Conservation (phyloP, 2,329 filamentous ascomycete species). For the Akanthomyces lecanii region DNA sequence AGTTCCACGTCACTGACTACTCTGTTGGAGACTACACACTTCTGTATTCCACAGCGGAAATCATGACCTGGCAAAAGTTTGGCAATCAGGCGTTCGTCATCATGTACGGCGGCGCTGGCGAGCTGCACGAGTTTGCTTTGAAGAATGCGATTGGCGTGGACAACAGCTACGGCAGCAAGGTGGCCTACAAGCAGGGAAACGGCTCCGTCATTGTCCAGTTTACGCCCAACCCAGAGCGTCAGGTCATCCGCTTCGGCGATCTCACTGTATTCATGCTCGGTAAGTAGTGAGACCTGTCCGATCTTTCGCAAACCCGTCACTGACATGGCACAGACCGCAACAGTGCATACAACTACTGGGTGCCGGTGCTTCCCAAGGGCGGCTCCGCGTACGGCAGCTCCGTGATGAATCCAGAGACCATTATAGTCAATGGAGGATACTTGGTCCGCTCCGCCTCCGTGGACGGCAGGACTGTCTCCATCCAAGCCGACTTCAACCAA, state of each 20-base stretch:
- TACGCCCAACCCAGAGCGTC: slow-evolving; percentile 26
- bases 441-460: slow-evolving; percentile 58
- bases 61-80: slow-evolving; percentile 66
- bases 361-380: slow-evolving; percentile 45
- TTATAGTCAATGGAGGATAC: slow-evolving; percentile 62
- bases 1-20: slow-evolving; percentile 65
- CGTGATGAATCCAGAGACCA: slow-evolving; percentile 34
- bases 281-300: slow-evolving; percentile 16
- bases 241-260: slow-evolving; percentile 32
- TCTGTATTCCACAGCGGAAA: slow-evolving; percentile 65
- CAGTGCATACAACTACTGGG: slow-evolving; percentile 66
- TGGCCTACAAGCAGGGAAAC: slow-evolving; percentile 22
- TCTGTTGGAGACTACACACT: slow-evolving; percentile 54
- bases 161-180: slow-evolving; percentile 26
- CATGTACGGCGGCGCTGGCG: slow-evolving; percentile 58
- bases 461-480: slow-evolving; percentile 50
- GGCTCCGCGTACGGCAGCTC: slow-evolving; percentile 31
- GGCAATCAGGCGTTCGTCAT: slow-evolving; percentile 55
- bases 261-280: slow-evolving; percentile 40
- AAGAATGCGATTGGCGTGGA: slow-evolving; percentile 22
- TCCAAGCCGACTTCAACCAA: slow-evolving; percentile 68
- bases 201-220: slow-evolving; percentile 30
- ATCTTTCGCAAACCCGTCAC: slow-evolving; percentile 12
- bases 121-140: slow-evolving; percentile 60
- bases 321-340: slow-evolving; percentile 48